These are phyloP conservation scores for Herpotrichia juniperi DNA, from an alignment of 2,329 filamentous ascomycete species.

Conservation along the genomic window DNA sequence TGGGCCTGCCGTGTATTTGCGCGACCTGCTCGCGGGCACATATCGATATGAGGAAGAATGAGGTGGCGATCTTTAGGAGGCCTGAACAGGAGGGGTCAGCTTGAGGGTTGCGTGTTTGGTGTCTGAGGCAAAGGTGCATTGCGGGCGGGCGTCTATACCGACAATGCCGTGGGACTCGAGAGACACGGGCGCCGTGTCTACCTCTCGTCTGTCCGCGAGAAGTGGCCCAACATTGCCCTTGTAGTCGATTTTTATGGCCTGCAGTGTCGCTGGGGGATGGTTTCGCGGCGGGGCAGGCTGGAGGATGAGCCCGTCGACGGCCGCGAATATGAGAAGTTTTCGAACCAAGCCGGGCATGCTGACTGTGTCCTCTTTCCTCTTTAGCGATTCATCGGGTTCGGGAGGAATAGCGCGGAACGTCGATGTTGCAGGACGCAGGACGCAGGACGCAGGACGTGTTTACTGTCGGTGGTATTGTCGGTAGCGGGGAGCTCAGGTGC, in stretches of 20 bases:
- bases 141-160: conserved; percentile 51
- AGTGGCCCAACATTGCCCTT: conserved; percentile 61
- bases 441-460: too few relatives aligned
- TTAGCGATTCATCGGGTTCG: neutral
- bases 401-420: neutral
- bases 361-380: neutral
- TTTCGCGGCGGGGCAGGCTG: conserved; percentile 68
- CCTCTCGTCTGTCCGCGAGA: conserved; percentile 46
- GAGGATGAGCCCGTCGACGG: conserved; percentile 81
- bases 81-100: conserved; percentile 59
- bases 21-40: conserved; percentile 87
- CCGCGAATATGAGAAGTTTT: conserved; percentile 80
- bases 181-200: conserved; percentile 44
- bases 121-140: neutral
- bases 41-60: conserved; percentile 86
- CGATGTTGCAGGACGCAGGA: too few relatives aligned
- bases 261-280: conserved; percentile 58
- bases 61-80: conserved; percentile 79
- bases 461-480: too few relatives aligned
- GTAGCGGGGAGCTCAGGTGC: too few relatives aligned
- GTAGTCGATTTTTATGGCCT: conserved; percentile 74
- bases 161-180: conserved; percentile 61
- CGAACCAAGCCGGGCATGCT: conserved; percentile 77
- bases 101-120: neutral
- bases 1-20: conserved; percentile 77